These are phyloP conservation scores for Phytophthora cajani DNA, from an alignment of 352 stramenopile species.

Conservation along the genomic window DNA sequence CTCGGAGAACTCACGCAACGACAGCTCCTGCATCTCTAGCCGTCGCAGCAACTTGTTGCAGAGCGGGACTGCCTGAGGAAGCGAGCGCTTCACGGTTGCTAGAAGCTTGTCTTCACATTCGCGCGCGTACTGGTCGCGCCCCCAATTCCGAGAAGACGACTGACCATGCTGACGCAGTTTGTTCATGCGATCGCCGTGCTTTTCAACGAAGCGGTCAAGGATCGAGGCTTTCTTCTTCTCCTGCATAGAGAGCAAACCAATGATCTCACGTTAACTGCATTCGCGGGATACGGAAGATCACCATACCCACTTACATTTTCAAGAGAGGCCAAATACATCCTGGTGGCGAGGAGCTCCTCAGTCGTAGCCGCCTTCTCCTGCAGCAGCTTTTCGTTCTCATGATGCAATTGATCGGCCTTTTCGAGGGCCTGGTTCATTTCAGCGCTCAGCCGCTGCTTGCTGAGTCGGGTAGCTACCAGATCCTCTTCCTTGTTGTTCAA, in stretches of 20 bases:
- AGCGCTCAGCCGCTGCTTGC: constrained; percentile 57
- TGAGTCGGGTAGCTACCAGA: constrained; percentile 55
- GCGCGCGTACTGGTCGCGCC: constrained; percentile 42
- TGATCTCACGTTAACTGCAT: no score
- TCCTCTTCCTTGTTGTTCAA: constrained; percentile 64
- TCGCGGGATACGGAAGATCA: neutral
- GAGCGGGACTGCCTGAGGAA: constrained; percentile 71
- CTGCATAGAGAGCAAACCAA: constrained; percentile 18
- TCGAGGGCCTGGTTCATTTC: constrained; percentile 66
- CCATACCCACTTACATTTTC: constrained; percentile 44
- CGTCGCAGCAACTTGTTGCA: constrained; percentile 75
- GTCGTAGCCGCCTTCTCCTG: constrained; percentile 65
- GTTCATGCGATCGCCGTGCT: constrained; percentile 78
- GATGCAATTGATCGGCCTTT: constrained; percentile 56
- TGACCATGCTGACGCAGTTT: constrained; percentile 37
- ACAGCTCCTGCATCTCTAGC: constrained; percentile 77
- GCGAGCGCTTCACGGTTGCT: constrained; percentile 58
- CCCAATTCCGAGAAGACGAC: constrained; percentile 35
- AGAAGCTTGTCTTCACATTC: constrained; percentile 71
- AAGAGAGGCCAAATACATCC: constrained; percentile 75
- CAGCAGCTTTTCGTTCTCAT: constrained; percentile 72
- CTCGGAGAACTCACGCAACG: constrained; percentile 73
- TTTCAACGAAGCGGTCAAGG: constrained; percentile 81
- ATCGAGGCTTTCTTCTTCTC: constrained; percentile 80
- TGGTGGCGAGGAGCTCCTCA: constrained; percentile 69